A percentile compares a stretch with the other conserved stretches of the same genome.
Conservation (phyloP, 768 basidiomycete species). For the Mycena polygramma region DNA sequence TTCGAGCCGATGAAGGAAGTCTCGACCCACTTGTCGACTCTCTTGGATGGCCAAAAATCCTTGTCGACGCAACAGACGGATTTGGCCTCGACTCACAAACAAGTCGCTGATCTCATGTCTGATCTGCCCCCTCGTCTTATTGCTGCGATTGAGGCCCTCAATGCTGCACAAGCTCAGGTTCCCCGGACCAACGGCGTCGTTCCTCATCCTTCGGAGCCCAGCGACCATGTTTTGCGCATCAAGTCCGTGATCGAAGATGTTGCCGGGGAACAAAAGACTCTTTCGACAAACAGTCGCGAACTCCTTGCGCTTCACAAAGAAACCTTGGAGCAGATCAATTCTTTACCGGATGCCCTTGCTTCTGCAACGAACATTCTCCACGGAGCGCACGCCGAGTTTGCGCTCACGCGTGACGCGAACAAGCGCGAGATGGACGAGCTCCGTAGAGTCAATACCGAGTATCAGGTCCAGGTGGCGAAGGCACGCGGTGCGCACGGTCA, state of each 20-base stretch:
- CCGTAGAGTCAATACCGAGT: conserved; percentile 74
- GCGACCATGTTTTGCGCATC: conserved; percentile 57
- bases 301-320: conserved; percentile 65
- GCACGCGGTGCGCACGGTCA: conserved; percentile 84
- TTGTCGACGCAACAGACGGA: conserved; percentile 53
- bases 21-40: conserved; percentile 52
- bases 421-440: conserved; percentile 80
- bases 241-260: conserved; percentile 65
- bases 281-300: conserved; percentile 62
- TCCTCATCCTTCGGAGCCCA: conserved; percentile 41
- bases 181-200: conserved; percentile 46
- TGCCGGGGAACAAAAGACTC: conserved; percentile 61
- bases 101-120: conserved; percentile 57
- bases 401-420: conserved; percentile 65
- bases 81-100: conserved; percentile 55
- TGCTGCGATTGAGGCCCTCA: conserved; percentile 59
- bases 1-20: conserved; percentile 58
- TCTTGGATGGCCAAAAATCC: conserved; percentile 59
- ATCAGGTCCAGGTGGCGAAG: conserved; percentile 80
- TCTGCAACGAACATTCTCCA: conserved; percentile 68
- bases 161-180: conserved; percentile 51
- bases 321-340: conserved; percentile 64
- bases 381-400: conserved; percentile 72
- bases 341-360: conserved; percentile 71
- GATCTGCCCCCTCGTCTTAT: conserved; percentile 62